Evolutionary conservation across 2,329 filamentous ascomycete genomes (phyloP), one percentile per base, ranked within the genome.

Genomic region (Herpomyces periplanetae): DNA sequence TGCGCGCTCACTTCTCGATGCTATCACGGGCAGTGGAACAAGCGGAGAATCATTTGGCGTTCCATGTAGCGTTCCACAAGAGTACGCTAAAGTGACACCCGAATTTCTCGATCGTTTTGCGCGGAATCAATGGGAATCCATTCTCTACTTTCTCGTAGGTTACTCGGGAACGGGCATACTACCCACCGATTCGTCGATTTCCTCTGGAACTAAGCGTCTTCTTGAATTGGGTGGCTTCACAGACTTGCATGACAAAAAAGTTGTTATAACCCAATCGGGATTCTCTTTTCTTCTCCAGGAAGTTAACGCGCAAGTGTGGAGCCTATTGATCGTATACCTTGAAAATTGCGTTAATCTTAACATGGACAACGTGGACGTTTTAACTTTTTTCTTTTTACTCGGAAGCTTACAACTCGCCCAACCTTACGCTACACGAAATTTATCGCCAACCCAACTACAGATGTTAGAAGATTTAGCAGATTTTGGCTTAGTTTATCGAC

Each of bases 241-340:
- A n/a, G 52, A 62, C 20, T 53, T 91, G 5, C 71, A 96, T 9
- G 59, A 69, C 32, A 39, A 44, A 4, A 37, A 39, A 13, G 48
- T 69, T 5, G 55, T 53, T 20, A 96, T 96, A 30, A 96, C 80
- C 0, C 61, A 87, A 33, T 58, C 66, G 2, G 80, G 80, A 4
- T 96, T 96, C 34, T 73, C 68, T 0, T 96, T 96, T 32, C 46
- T 96, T 22, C 47, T 96, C 5, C 75, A 91, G 31, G 75, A 88
- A 33, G 62, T 75, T 23, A 91, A 88, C 35, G 71, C 75, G 0
- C 80, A 96, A 37, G 71, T 96, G 13, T 96, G 80, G 80, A 80
- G 71, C 11, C 46, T 96, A 17, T 47, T 96, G 13, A 61, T 96
- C 12, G 58, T 88, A 13, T 96, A 87, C 47, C 57, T 96, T 19